Evolutionary conservation across 768 basidiomycete genomes (phyloP).

Genomic region (Pisolithus orientalis): DNA sequence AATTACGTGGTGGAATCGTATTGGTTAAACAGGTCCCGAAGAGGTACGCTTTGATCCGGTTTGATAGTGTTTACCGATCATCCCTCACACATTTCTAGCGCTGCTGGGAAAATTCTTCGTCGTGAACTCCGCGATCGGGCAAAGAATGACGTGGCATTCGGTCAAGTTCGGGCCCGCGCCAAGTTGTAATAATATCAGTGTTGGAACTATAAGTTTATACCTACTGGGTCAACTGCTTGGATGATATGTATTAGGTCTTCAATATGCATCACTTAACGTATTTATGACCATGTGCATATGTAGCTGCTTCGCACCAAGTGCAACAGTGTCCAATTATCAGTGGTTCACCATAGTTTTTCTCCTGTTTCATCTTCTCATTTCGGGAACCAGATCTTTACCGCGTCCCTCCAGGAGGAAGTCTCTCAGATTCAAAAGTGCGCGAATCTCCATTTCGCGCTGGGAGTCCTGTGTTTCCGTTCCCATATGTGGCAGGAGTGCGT

Average conservation of each 20-base stretch:
- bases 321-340: no score
- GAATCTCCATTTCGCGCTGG: conserved; percentile 77
- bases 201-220: neutral
- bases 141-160: conserved; percentile 41
- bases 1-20: conserved; percentile 67
- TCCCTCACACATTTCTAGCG: conserved; percentile 34
- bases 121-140: conserved; percentile 67
- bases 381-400: conserved; percentile 64
- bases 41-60: conserved; percentile 11
- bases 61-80: neutral
- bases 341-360: neutral
- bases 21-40: conserved; percentile 42
- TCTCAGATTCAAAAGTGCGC: conserved; percentile 71
- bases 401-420: conserved; percentile 61
- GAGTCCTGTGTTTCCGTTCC: conserved; percentile 83
- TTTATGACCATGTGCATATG: no score
- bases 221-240: neutral
- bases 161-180: conserved; percentile 13
- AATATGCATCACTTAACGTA: no score
- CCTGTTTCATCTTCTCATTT: conserved; percentile 29
- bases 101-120: conserved; percentile 84
- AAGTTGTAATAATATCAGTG: conserved; percentile 9
- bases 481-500: conserved; percentile 87
- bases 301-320: no score
- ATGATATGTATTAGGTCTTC: no score